phyloP scores from a whole-genome alignment of 805 yeast species.

The Cyberlindnera petersonii region DNA sequence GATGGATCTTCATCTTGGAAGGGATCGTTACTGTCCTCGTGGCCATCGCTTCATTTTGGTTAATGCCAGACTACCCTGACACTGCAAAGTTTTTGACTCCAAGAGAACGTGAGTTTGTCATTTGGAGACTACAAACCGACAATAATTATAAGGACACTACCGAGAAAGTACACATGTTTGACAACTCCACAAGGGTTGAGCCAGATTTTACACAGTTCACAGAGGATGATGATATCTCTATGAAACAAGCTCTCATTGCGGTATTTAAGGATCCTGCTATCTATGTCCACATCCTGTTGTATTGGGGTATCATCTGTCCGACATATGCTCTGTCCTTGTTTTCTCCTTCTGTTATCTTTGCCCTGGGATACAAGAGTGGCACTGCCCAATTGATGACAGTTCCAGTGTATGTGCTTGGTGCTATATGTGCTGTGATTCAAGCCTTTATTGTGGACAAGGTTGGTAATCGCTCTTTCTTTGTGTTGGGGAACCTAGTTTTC shows the following conservation, averaged over 20 bases:
- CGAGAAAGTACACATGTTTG: constrained; percentile 8
- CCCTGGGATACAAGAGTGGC: constrained; percentile 14
- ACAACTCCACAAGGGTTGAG: constrained; percentile 6
- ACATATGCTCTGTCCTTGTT: constrained; percentile 18
- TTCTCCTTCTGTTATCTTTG: constrained; percentile 18
- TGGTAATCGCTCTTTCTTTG: constrained; percentile 31
- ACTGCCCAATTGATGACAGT: constrained; percentile 30
- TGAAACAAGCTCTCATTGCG: constrained; percentile 9
- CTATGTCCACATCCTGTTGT: constrained; percentile 11
- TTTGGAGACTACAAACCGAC: constrained; percentile 14
- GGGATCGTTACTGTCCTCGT: constrained; percentile 17
- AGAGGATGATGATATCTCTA: constrained; percentile 13
- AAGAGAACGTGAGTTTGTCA: constrained; percentile 16
- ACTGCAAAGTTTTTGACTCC: constrained; percentile 16
- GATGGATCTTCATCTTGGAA: constrained; percentile 23
- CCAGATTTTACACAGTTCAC: constrained; percentile 13
- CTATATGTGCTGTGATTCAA: constrained; percentile 14
- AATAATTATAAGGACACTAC: constrained; percentile 7
- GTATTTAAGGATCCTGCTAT: constrained; percentile 15
- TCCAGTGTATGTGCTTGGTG: constrained; percentile 17
- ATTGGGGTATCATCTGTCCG: constrained; percentile 17
- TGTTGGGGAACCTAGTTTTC: constrained; percentile 26
- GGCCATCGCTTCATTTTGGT: constrained; percentile 6
- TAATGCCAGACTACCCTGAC: constrained; percentile 23
- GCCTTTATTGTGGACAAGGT: constrained; percentile 18